phyloP scores from a whole-genome alignment of 108 stramenopile species.

The Fragilaria radians region DNA sequence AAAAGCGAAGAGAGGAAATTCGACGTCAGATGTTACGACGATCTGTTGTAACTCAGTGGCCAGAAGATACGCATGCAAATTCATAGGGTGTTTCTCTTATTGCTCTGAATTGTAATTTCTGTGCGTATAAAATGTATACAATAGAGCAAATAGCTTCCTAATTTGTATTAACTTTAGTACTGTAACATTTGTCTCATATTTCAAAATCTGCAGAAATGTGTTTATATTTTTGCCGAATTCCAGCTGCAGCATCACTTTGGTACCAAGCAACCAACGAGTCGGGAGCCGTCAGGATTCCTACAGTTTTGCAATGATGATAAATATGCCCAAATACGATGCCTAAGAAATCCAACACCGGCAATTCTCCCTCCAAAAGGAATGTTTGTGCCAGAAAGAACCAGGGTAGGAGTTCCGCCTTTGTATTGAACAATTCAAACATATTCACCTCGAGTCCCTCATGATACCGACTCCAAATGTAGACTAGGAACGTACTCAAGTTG shows the following conservation, averaged over 20 bases:
- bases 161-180: too few relatives aligned
- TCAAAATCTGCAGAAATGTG: conserved; percentile 78
- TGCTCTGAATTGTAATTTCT: too few relatives aligned
- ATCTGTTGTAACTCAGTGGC: not conserved
- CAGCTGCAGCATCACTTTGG: conserved; percentile 41
- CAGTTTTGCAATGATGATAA: conserved; percentile 79
- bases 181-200: too few relatives aligned
- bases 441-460: conserved; percentile 93
- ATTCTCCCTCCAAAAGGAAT: conserved; percentile 88
- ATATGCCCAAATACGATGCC: conserved; percentile 95
- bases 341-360: conserved; percentile 87
- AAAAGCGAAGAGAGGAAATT: not conserved
- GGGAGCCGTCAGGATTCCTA: conserved; percentile 58
- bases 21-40: not conserved
- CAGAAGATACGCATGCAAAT: too few relatives aligned
- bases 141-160: too few relatives aligned
- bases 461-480: conserved; percentile 93
- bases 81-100: too few relatives aligned
- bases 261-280: conserved; percentile 68
- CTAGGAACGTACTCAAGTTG: conserved; percentile 91
- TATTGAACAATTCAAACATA: conserved; percentile 88
- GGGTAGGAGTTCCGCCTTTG: conserved; percentile 76
- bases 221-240: conserved; percentile 69
- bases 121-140: too few relatives aligned
- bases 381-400: conserved; percentile 89